Conservation (phyloP, 805 yeast genomes). For the Pichia exigua region DNA sequence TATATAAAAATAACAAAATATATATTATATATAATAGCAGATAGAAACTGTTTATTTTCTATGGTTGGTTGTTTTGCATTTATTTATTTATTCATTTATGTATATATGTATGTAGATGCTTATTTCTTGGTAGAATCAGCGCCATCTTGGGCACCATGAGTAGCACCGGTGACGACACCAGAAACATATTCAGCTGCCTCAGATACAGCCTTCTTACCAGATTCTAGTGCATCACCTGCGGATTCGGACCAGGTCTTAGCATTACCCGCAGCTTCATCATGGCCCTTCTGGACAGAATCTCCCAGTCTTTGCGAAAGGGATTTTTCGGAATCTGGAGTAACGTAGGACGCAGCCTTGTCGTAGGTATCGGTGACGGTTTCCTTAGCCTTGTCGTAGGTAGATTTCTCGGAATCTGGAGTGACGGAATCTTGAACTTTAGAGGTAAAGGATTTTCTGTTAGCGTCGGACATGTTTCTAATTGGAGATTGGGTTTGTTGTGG, state of each 20-base stretch:
- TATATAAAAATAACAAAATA: too few relatives aligned
- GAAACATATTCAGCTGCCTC: slow-evolving; percentile 47
- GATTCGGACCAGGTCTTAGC: slow-evolving; percentile 37
- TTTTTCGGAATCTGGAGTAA: slow-evolving; percentile 62
- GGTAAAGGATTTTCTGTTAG: slow-evolving; percentile 65
- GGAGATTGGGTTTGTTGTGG: not conserved
- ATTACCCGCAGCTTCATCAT: slow-evolving; percentile 29
- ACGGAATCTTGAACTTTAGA: slow-evolving; percentile 62
- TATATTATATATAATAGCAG: too few relatives aligned
- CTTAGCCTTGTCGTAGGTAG: slow-evolving; percentile 58
- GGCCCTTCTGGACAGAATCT: slow-evolving; percentile 37
- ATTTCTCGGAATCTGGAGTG: slow-evolving; percentile 69
- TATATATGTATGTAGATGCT: too few relatives aligned
- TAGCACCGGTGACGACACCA: slow-evolving; percentile 60
- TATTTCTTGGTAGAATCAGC: slow-evolving; percentile 18
- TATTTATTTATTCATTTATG: too few relatives aligned
- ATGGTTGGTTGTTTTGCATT: too few relatives aligned
- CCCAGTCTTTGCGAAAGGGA: slow-evolving; percentile 54
- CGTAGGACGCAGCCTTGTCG: slow-evolving; percentile 54
- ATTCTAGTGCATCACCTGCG: slow-evolving; percentile 37
- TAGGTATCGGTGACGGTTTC: slow-evolving; percentile 58
- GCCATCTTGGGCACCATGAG: slow-evolving; percentile 22
- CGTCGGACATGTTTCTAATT: slow-evolving; percentile 18
- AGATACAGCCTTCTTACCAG: slow-evolving; percentile 40
- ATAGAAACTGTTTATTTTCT: too few relatives aligned